phyloP scores from a whole-genome alignment of 306 rosid species.

The Vigna angularis region DNA sequence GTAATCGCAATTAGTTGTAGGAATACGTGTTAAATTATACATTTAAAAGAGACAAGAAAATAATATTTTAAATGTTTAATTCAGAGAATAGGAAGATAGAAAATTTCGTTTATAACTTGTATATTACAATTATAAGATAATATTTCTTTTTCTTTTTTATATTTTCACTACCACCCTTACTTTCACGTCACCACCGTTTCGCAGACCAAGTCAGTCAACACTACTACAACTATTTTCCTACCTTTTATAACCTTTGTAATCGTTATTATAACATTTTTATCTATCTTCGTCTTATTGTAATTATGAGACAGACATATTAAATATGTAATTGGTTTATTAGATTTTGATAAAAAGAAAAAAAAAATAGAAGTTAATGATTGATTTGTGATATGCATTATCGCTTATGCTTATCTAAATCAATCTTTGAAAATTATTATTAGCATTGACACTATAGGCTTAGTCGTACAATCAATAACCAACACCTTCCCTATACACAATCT shows the following conservation, averaged over 20 bases:
- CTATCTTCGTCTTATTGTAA: neutral
- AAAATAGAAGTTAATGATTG: neutral
- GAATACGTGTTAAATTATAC: too few relatives aligned
- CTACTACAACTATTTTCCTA: too few relatives aligned
- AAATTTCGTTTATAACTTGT: too few relatives aligned
- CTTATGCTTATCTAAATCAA: conserved; percentile 16
- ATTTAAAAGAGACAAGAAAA: too few relatives aligned
- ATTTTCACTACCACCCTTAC: too few relatives aligned
- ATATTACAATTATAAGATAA: neutral
- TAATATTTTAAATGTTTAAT: too few relatives aligned
- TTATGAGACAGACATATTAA: neutral
- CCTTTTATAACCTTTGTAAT: too few relatives aligned
- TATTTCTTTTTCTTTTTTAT: neutral
- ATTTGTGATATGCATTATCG: neutral
- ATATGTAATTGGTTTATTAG: neutral
- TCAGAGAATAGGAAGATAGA: too few relatives aligned
- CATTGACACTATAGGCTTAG: neutral
- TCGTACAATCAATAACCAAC: neutral
- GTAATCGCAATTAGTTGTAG: too few relatives aligned
- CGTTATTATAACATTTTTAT: too few relatives aligned
- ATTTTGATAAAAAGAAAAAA: neutral
- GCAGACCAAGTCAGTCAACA: too few relatives aligned
- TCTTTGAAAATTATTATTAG: neutral
- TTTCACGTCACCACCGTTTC: too few relatives aligned
- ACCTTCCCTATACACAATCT: conserved; percentile 22